Evolutionary conservation across 352 stramenopile species (phyloP).

Genomic region (Phytophthora cryptogea): DNA sequence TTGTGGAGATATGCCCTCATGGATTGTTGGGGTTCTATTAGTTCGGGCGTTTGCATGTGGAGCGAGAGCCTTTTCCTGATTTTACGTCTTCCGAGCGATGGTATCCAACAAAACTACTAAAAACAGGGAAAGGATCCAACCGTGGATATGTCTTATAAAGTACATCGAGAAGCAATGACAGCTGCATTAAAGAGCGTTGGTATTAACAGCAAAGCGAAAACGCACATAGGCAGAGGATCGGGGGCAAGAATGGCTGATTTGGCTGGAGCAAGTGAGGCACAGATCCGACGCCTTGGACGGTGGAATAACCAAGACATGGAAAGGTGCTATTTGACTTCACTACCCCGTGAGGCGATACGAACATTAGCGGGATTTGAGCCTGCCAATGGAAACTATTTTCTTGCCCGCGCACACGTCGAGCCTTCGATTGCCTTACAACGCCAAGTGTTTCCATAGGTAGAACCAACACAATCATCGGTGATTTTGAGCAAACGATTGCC

Average conservation of each 20-base stretch:
- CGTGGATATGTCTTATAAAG: neutral
- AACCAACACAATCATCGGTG: neutral
- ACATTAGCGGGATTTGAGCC: constrained; percentile 11
- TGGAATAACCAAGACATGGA: constrained; percentile 18
- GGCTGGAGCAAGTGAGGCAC: constrained; percentile 9
- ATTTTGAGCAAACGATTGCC: neutral
- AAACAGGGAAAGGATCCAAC: constrained; percentile 7
- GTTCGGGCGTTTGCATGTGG: constrained; percentile 18
- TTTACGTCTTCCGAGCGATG: neutral
- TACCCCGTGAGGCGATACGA: constrained; percentile 11
- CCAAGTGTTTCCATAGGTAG: neutral
- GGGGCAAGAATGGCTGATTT: constrained; percentile 7
- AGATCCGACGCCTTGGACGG: constrained; percentile 5
- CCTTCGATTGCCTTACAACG: neutral
- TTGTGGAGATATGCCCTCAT: constrained; percentile 1
- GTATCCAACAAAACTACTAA: constrained; percentile 9
- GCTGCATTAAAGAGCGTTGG: neutral
- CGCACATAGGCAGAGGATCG: constrained; percentile 7
- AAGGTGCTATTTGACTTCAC: constrained; percentile 6
- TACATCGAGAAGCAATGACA: neutral
- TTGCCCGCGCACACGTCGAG: neutral
- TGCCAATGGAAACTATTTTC: neutral
- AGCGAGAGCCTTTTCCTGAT: neutral
- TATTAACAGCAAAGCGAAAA: constrained; percentile 1
- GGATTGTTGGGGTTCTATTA: constrained; percentile 3